Evolutionary conservation across 2,329 filamentous ascomycete species (phyloP).

Genomic region (Fusarium torulosum): DNA sequence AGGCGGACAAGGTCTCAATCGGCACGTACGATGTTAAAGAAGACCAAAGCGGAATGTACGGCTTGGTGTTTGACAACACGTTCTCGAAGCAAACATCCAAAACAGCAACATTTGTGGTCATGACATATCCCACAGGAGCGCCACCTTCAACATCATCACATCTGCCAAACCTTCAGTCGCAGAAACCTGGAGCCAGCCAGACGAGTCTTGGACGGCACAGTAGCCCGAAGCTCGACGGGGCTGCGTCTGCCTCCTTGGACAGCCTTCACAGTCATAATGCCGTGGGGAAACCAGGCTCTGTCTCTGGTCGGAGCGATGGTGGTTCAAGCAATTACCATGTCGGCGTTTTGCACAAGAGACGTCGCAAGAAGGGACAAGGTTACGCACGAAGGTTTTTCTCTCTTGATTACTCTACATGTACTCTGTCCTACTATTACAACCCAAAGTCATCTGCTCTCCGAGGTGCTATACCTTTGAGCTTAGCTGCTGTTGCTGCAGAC

Average conservation of each 20-base stretch:
- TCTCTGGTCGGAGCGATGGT: slow-evolving; percentile 66
- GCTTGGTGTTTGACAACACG: slow-evolving; percentile 97
- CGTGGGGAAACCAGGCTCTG: slow-evolving; percentile 60
- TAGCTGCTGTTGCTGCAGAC: slow-evolving; percentile 92
- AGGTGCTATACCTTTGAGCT: slow-evolving; percentile 89
- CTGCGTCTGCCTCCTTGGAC: slow-evolving; percentile 68
- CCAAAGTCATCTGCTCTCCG: slow-evolving; percentile 91
- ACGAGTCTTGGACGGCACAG: slow-evolving; percentile 65
- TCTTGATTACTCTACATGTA: slow-evolving; percentile 92
- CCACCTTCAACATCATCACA: slow-evolving; percentile 81
- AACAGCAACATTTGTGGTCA: slow-evolving; percentile 91
- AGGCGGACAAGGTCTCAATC: slow-evolving; percentile 94
- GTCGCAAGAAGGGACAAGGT: slow-evolving; percentile 93
- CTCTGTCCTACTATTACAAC: slow-evolving; percentile 95
- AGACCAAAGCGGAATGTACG: slow-evolving; percentile 91
- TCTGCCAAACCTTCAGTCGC: slow-evolving; percentile 68
- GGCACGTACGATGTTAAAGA: slow-evolving; percentile 84
- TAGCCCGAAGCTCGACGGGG: slow-evolving; percentile 60
- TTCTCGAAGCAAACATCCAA: slow-evolving; percentile 97
- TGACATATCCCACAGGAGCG: slow-evolving; percentile 89
- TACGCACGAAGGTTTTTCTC: slow-evolving; percentile 96
- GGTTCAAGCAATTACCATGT: slow-evolving; percentile 75
- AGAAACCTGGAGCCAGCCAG: slow-evolving; percentile 57
- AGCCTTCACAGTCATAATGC: slow-evolving; percentile 68
- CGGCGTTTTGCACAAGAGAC: slow-evolving; percentile 87